These are phyloP conservation scores for Rhododendron henanense DNA, from an alignment of 148 eudicot species.

Conservation along the genomic window DNA sequence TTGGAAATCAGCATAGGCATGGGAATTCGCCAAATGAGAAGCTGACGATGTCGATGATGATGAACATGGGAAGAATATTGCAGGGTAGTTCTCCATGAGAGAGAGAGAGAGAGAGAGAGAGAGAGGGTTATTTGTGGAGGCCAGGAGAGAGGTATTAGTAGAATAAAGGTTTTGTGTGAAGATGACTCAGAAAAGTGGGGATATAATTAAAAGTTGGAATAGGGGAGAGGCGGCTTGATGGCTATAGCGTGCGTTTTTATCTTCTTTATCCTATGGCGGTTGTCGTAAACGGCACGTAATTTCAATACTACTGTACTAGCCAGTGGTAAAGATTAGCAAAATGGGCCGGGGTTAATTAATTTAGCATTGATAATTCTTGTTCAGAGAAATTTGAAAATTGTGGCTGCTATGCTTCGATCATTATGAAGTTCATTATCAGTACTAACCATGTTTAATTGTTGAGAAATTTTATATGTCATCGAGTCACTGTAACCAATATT, in stretches of 20 bases:
- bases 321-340: neutral
- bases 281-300: conserved; percentile 13
- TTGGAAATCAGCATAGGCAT: neutral
- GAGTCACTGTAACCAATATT: too few species aligned
- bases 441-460: too few species aligned
- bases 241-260: neutral
- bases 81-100: conserved; percentile 10
- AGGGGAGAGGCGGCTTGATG: conserved; percentile 12
- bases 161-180: neutral
- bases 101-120: conserved; percentile 3
- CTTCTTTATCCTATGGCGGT: neutral
- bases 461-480: too few species aligned
- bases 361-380: neutral
- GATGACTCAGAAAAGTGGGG: neutral
- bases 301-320: neutral
- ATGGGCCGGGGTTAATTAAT: neutral
- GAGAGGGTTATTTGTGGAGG: neutral
- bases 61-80: conserved; percentile 11
- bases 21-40: neutral
- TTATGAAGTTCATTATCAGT: too few species aligned
- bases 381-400: neutral
- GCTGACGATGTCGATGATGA: conserved; percentile 16
- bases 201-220: neutral
- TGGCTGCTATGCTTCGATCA: neutral
- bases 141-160: neutral